Conservation (phyloP, 1,139 yeast species). For the Suhomyces bolitotheri region DNA sequence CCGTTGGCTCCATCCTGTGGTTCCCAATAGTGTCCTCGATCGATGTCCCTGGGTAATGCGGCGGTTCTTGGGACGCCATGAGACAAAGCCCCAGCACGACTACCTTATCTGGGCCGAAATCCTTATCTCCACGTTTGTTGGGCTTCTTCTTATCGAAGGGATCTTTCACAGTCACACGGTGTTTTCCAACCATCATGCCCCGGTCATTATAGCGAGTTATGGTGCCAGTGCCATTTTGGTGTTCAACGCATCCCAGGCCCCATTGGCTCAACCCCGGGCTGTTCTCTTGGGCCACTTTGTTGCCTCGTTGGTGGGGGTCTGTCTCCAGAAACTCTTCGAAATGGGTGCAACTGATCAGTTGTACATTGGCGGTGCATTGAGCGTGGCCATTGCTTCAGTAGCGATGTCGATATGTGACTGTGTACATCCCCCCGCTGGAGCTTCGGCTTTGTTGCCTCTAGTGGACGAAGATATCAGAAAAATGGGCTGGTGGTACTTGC, state of each 20-base stretch:
- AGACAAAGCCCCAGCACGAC: slow-evolving; percentile 35
- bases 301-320: slow-evolving; percentile 54
- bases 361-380: slow-evolving; percentile 63
- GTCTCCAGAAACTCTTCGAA: slow-evolving; percentile 56
- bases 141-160: slow-evolving; percentile 52
- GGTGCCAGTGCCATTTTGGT: slow-evolving; percentile 69
- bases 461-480: slow-evolving; percentile 45
- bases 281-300: slow-evolving; percentile 58
- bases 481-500: slow-evolving; percentile 71
- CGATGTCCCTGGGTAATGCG: slow-evolving; percentile 31
- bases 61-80: slow-evolving; percentile 37
- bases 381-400: slow-evolving; percentile 58
- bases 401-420: slow-evolving; percentile 59
- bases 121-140: slow-evolving; percentile 50
- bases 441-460: slow-evolving; percentile 63
- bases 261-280: slow-evolving; percentile 69
- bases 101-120: slow-evolving; percentile 50
- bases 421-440: slow-evolving; percentile 77
- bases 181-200: slow-evolving; percentile 47
- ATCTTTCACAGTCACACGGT: slow-evolving; percentile 48
- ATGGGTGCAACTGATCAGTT: slow-evolving; percentile 43
- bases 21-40: slow-evolving; percentile 32
- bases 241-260: slow-evolving; percentile 57
- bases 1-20: slow-evolving; percentile 25
- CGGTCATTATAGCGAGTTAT: slow-evolving; percentile 59